Conservation (phyloP, 1,139 yeast genomes). For the Magnusiomyces sp. region DNA sequence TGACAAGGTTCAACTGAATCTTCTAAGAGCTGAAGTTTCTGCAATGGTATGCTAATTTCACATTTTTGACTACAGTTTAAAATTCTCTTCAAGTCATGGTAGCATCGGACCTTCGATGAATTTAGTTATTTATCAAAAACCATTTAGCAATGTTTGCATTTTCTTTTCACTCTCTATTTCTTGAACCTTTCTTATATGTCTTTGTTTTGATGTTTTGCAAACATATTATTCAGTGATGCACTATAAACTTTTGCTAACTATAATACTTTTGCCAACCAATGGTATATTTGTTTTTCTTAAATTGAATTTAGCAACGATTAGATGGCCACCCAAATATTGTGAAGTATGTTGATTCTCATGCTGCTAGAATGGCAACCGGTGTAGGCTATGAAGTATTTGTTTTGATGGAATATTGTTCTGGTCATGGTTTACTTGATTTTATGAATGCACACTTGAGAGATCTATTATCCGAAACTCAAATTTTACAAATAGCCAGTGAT, state of each 20-base stretch:
- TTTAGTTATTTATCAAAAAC: not conserved
- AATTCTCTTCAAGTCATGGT: not conserved
- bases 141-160: not conserved
- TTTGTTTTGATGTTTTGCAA: no score
- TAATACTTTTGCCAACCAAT: not conserved
- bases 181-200: no score
- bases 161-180: not conserved
- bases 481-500: slow-evolving; percentile 74
- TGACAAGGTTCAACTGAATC: slow-evolving; percentile 59
- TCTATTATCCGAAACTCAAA: slow-evolving; percentile 73
- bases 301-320: slow-evolving; percentile 43
- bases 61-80: not conserved
- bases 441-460: slow-evolving; percentile 87
- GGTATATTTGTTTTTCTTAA: not conserved
- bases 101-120: no score
- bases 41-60: slow-evolving; percentile 42
- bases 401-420: slow-evolving; percentile 80
- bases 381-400: slow-evolving; percentile 76
- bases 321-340: slow-evolving; percentile 74
- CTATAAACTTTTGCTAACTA: no score
- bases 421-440: slow-evolving; percentile 82
- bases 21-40: slow-evolving; percentile 68
- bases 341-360: slow-evolving; percentile 88
- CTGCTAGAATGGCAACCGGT: slow-evolving; percentile 51
- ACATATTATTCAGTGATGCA: no score